Evolutionary conservation across 805 yeast species (phyloP), one percentile per base, ranked within the genome.

Genomic region (Candida manassasensis): DNA sequence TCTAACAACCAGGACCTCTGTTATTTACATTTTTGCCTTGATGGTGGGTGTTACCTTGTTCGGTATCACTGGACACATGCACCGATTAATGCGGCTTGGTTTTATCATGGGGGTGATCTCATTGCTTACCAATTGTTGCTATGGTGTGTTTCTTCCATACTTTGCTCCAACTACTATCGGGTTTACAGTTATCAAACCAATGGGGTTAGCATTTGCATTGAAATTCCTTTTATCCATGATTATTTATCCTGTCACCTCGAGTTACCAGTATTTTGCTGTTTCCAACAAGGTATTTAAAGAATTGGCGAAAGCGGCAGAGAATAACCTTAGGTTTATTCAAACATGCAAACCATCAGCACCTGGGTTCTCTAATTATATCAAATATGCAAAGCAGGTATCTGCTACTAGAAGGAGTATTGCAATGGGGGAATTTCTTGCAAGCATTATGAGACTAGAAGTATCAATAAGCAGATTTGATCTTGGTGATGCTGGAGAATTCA

Each of bases 201-300:
- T 54, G 38, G 59, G 53, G 4, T 12, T 58, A 4, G 43, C 56
- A 2, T 43, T 49, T 21, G 55, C 53, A 10, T 26, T 55, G 24
- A 49, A 47, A 19, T 38, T 55, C 7, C 25, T 51, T 3, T 34
- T 36, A 3, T 19, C 55, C 2, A 24, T 47, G 2, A 18, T 59
- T 7, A 39, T 60, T 3, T 59, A 50, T 39, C 67, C 67, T 2
- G 42, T 44, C 12, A 55, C 65, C 3, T 44, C 66, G 4, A 49
- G 42, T 30, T 47, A 14, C 31, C 41, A 39, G 13, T 54, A 47
- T 35, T 46, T 50, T 27, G 37, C 37, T n/a, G 55, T 50, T 7
- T 32, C 43, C n/a, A 27, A 37, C 2, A 43, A 37, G 6, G 37
- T 44, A 3, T 39, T 56, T 27, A 36, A 36, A 19, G 38, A 37